Conservation (phyloP, 192 early-diverging fungal genomes). For the Geranomyces variabilis region DNA sequence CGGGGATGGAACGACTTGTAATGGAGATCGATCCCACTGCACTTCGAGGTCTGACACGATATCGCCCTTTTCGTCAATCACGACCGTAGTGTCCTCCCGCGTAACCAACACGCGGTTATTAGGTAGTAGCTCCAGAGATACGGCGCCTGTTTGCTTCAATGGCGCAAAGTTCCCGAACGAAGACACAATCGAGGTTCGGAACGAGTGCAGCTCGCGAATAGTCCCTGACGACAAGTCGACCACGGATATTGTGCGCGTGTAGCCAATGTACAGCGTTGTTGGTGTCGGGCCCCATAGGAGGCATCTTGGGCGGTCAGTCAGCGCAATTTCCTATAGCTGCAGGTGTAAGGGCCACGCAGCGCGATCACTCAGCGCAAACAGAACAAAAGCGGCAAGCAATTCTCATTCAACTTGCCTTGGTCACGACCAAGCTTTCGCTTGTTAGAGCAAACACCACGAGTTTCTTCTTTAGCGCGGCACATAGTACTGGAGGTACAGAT, state of each 20-base stretch:
- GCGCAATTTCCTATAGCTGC: slow-evolving; percentile 59
- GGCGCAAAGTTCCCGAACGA: slow-evolving; percentile 34
- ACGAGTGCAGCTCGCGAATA: slow-evolving; percentile 58
- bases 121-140: slow-evolving; percentile 28
- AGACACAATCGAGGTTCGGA: slow-evolving; percentile 23
- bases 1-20: slow-evolving; percentile 65
- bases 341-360: background rate
- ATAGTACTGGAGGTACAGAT: slow-evolving; percentile 25
- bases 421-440: slow-evolving; percentile 69
- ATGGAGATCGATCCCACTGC: slow-evolving; percentile 45
- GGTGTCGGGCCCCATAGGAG: slow-evolving; percentile 70
- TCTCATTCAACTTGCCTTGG: slow-evolving; percentile 48
- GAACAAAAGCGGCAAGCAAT: background rate
- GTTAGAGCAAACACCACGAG: slow-evolving; percentile 73
- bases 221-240: slow-evolving; percentile 62
- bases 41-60: slow-evolving; percentile 37
- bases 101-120: slow-evolving; percentile 36
- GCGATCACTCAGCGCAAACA: background rate
- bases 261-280: slow-evolving; percentile 13
- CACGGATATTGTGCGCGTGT: slow-evolving; percentile 25
- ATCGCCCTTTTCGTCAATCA: slow-evolving; percentile 39
- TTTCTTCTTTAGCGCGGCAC: slow-evolving; percentile 72
- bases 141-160: background rate
- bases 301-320: slow-evolving; percentile 71
- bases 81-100: slow-evolving; percentile 36